These are phyloP conservation scores for Suillus luteus DNA, from an alignment of 768 basidiomycete genomes.

Conservation along the genomic window DNA sequence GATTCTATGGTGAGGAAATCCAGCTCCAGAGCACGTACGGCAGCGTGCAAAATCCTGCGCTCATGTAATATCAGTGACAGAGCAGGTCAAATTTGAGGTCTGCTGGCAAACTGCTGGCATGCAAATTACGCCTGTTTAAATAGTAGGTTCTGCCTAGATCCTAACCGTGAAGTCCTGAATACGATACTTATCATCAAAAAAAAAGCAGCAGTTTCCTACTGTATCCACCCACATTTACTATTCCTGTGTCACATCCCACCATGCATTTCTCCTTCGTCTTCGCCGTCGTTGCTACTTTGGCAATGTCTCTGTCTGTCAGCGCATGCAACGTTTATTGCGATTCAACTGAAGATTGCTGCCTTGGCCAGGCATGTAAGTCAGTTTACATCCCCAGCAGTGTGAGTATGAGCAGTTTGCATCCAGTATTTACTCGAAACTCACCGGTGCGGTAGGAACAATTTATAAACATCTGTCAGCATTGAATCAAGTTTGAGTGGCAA, in stretches of 20 bases:
- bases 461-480: neutral
- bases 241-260: neutral
- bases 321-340: neutral
- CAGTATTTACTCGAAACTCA: neutral
- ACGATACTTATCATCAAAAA: neutral
- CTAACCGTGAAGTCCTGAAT: neutral
- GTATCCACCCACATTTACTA: neutral
- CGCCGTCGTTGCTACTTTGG: neutral
- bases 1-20: neutral
- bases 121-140: neutral
- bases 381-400: neutral
- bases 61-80: neutral
- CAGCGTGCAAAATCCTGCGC: neutral
- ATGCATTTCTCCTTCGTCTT: neutral
- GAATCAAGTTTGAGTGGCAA: neutral
- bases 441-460: neutral
- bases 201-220: neutral
- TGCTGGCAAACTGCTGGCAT: neutral
- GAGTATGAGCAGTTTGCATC: neutral
- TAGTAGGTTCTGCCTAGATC: neutral
- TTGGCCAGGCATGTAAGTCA: neutral
- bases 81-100: neutral
- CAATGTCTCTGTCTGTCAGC: neutral
- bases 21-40: neutral
- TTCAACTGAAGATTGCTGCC: neutral